Base-by-base conservation (phyloP, 306 rosid genomes). In the Pyrus bretschneideri region DNA sequence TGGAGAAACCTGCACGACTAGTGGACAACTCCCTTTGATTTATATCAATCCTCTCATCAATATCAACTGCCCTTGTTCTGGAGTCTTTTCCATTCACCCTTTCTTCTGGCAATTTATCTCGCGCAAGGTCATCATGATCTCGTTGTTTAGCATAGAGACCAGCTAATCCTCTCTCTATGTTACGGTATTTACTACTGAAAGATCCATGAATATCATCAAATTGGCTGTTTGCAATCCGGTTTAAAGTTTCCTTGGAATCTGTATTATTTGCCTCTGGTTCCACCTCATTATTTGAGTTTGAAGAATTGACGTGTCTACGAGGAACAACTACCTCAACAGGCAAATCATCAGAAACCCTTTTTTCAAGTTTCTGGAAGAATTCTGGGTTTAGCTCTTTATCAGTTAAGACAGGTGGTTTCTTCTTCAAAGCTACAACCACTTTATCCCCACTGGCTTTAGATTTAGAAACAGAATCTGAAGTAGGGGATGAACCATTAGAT, bases 241-340 rank as follows among this genome's bases (percentile, higher is more conserved):
- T 84, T 29, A 22, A 75, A 79, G 91, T 86, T 72, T 76, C 91
- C 67, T 83, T 93, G 7, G 85, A 82, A 81, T 85, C 86, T 76
- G 82, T 75, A 58, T 69, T 82, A 72, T 71, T 85, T 62, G 85
- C 72, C 81, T 86, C 93, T 13, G 85, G 59, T 70, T 83, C 96
- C 74, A 85, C 89, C 78, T 84, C 97, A 25, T 79, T 88, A 80
- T 85, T 89, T 64, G 89, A 33, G 86, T 84, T 84, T 27, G 96
- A 92, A 87, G 93, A 84, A 87, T 79, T 86, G 73, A 84, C 79
- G 77, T 79, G 76, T 79, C 87, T 89, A 58, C 91, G 97, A 70
- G 99, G 93, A 82, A 96, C 90, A 78, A 89, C 90, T 33, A 96
- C 98, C 86, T 96, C 99, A 59, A 96, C 97, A 58, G 93, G 96